phyloP scores from a whole-genome alignment of 2,329 filamentous ascomycete species.

The Hypoxylon sp. region DNA sequence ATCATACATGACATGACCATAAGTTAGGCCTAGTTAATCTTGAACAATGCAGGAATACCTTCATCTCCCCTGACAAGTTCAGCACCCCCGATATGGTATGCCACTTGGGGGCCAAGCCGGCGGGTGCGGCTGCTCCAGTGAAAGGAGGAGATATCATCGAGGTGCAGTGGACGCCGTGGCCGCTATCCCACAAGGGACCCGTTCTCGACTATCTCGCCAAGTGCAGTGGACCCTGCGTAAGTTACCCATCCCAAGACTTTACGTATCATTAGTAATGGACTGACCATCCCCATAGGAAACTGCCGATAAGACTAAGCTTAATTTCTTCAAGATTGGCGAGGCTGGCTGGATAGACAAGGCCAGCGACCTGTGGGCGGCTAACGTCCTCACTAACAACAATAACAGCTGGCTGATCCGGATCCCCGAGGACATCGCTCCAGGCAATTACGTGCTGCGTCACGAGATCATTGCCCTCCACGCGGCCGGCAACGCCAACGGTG shows the following conservation, averaged over 20 bases:
- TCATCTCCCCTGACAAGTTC: slow-evolving; percentile 46
- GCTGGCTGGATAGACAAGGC: slow-evolving; percentile 39
- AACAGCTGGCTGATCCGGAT: slow-evolving; percentile 65
- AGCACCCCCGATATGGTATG: slow-evolving; percentile 49
- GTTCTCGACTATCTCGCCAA: slow-evolving; percentile 42
- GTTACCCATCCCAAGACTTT: slow-evolving; percentile 2
- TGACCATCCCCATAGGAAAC: slow-evolving; percentile 31
- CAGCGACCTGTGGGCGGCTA: slow-evolving; percentile 40
- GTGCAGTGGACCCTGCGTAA: slow-evolving; percentile 37
- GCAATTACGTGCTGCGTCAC: slow-evolving; percentile 68
- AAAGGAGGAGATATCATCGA: slow-evolving; percentile 49
- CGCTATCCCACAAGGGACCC: slow-evolving; percentile 46
- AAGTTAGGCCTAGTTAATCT: slow-evolving; percentile 3
- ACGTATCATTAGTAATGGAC: not conserved
- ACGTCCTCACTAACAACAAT: slow-evolving; percentile 59
- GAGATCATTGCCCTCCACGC: slow-evolving; percentile 68
- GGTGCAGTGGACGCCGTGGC: slow-evolving; percentile 50
- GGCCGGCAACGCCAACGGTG: slow-evolving; percentile 58
- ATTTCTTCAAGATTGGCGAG: slow-evolving; percentile 45
- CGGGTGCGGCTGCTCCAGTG: slow-evolving; percentile 47
- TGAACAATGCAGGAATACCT: slow-evolving; percentile 44
- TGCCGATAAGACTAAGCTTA: slow-evolving; percentile 41
- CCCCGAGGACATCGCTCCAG: slow-evolving; percentile 60
- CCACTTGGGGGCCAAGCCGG: slow-evolving; percentile 48
- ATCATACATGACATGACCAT: not conserved